Evolutionary conservation across 2,329 filamentous ascomycete genomes (phyloP).

Genomic region (Colletotrichum navitas): DNA sequence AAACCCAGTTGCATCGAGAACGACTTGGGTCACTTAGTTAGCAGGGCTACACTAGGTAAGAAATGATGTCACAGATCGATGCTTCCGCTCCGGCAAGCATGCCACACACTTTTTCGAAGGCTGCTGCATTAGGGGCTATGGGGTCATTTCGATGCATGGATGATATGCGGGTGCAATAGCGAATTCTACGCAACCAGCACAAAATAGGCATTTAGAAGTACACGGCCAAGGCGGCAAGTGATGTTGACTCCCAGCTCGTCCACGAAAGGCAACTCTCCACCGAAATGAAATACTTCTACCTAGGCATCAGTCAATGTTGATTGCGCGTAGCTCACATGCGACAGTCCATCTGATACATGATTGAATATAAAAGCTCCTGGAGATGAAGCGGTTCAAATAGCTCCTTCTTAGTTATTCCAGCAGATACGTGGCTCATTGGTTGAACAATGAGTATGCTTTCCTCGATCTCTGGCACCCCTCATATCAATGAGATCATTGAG

Average conservation of each 20-base stretch:
- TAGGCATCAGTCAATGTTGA: background rate
- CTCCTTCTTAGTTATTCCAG: background rate
- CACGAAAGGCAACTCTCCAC: no score
- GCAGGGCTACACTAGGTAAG: background rate
- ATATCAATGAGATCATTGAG: no score
- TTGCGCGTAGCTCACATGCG: background rate
- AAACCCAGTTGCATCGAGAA: background rate
- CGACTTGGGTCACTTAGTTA: no score
- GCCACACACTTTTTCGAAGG: background rate
- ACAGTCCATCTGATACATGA: background rate
- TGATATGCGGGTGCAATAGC: background rate
- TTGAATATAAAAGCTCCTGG: background rate
- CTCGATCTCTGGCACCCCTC: no score
- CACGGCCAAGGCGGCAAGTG: background rate
- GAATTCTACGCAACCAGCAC: slow-evolving; percentile 8
- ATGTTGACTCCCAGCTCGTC: background rate
- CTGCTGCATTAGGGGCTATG: background rate
- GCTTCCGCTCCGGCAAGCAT: background rate
- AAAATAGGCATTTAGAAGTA: background rate
- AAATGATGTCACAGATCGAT: background rate
- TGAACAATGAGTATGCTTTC: background rate
- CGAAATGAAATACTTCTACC: background rate
- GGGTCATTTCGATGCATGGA: background rate
- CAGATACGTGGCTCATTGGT: background rate
- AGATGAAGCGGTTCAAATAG: background rate